Conservation (phyloP, 352 stramenopile species). For the Globisporangium viniferum region DNA sequence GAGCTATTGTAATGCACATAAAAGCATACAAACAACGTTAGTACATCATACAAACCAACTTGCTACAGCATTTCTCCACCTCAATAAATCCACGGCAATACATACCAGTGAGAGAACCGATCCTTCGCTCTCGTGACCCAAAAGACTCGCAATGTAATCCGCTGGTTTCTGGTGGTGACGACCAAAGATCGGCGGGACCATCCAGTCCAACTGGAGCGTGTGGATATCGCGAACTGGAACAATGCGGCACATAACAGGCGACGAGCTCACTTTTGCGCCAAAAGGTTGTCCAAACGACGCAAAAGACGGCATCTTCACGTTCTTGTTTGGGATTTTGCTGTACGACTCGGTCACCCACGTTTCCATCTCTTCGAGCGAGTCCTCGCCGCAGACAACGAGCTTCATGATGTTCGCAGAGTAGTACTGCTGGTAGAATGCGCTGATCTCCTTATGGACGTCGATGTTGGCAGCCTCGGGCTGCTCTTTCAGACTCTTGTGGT, state of each 20-base stretch:
- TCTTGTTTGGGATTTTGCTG: conserved; percentile 56
- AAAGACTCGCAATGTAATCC: conserved; percentile 75
- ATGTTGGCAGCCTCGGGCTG: conserved; percentile 37
- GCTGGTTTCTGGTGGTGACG: conserved; percentile 71
- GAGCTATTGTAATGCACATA: conserved; percentile 32
- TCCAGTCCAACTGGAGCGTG: conserved; percentile 72
- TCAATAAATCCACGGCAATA: not conserved
- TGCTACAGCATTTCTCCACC: not conserved
- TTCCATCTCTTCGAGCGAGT: conserved; percentile 68
- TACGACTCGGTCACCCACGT: conserved; percentile 63
- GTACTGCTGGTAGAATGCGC: conserved; percentile 62
- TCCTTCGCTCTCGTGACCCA: conserved; percentile 82
- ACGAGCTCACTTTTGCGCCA: conserved; percentile 32
- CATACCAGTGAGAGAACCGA: conserved; percentile 74
- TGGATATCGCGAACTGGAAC: conserved; percentile 78
- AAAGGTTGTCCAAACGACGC: conserved; percentile 42
- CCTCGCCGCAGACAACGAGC: conserved; percentile 74
- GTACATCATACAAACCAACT: not conserved
- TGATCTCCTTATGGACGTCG: conserved; percentile 57
- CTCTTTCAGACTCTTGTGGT: conserved; percentile 65
- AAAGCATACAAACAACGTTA: not conserved
- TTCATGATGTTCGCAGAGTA: conserved; percentile 88
- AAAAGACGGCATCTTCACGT: conserved; percentile 43
- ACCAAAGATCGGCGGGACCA: conserved; percentile 70
- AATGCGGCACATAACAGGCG: conserved; percentile 59